Conservation (phyloP, 1,284 basidiomycete species). For the Leccinum proximum region DNA sequence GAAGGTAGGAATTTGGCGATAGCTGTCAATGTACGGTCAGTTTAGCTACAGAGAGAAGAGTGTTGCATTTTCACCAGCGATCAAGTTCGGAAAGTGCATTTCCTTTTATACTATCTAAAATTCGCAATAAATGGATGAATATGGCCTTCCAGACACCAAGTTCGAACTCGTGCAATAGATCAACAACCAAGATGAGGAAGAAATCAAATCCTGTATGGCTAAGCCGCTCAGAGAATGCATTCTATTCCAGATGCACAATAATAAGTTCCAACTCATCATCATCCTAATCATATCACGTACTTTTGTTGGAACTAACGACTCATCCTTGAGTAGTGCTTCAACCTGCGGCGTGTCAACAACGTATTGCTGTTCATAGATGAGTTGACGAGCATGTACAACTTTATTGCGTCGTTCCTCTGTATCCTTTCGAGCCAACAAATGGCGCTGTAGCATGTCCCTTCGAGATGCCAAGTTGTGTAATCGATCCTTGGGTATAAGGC, state of each 20-base stretch:
- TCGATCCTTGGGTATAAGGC: neutral
- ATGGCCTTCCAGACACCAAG: neutral
- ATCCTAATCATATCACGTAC: neutral
- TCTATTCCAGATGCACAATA: neutral
- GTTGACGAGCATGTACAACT: neutral
- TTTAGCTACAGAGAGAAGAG: neutral
- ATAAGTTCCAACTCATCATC: neutral
- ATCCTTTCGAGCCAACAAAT: neutral
- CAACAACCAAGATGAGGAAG: neutral
- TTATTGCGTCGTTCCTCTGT: neutral
- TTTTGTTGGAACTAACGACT: neutral
- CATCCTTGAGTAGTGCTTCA: neutral
- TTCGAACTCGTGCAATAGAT: neutral
- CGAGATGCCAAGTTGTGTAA: neutral
- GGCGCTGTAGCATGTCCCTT: neutral
- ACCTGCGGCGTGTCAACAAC: neutral
- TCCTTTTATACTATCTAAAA: neutral
- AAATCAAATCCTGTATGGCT: neutral
- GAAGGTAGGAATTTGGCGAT: neutral
- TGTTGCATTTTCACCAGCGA: neutral
- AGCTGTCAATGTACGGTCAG: neutral
- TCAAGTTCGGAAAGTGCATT: neutral
- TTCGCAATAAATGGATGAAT: neutral
- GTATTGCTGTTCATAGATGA: neutral
- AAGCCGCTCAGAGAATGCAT: neutral